Evolutionary conservation across 1,284 basidiomycete species (phyloP).

Genomic region (Schizophyllum amplum): DNA sequence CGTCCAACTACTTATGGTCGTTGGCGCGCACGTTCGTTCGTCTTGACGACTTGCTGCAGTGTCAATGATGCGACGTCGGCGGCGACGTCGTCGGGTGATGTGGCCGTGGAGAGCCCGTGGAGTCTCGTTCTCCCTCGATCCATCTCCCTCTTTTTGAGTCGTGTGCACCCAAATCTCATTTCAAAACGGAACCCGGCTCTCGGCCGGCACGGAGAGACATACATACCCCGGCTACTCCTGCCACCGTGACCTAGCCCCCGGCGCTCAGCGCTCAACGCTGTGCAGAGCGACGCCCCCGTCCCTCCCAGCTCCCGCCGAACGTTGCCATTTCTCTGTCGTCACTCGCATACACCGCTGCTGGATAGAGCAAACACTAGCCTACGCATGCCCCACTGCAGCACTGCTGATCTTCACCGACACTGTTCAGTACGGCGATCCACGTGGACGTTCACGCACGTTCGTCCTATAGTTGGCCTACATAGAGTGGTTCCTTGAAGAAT

Average conservation of each 20-base stretch:
- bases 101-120: not conserved
- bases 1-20: not conserved
- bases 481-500: no score
- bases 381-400: no score
- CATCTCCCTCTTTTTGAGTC: not conserved
- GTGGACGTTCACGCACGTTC: not conserved
- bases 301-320: not conserved
- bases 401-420: not conserved
- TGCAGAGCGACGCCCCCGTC: not conserved
- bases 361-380: not conserved
- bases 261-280: not conserved
- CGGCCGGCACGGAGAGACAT: not conserved
- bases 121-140: not conserved
- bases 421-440: not conserved
- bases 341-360: no score
- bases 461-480: not conserved
- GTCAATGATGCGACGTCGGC: not conserved
- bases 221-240: not conserved
- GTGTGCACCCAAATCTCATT: not conserved
- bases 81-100: not conserved
- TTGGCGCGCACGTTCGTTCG: not conserved
- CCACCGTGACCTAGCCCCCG: no score
- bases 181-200: not conserved
- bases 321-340: no score
- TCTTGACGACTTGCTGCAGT: not conserved